Evolutionary conservation across 176 grass and related monocot species (phyloP), one percentile per base, ranked within the genome.

Genomic region (Aegilops umbellulata): DNA sequence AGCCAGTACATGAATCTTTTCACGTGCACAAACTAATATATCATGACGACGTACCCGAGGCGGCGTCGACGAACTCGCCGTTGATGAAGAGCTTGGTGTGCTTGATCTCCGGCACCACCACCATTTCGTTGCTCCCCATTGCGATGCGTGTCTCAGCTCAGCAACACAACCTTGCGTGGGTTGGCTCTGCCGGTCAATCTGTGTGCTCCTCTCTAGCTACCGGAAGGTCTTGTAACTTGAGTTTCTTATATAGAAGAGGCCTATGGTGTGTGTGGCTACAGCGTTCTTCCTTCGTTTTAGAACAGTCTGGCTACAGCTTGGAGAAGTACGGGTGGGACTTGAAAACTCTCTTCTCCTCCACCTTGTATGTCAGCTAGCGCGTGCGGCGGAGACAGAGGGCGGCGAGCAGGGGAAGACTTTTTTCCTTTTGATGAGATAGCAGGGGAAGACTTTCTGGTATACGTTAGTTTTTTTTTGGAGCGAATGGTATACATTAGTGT

Each of bases 31-130:
- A 8, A 8, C 15, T 74, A 46, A 74, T 26, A 14, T 7, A 22
- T 58, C 53, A 58, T 8, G 53, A 17, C 17, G 4, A 76, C 41
- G 35, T 80, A 98, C 95, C 96, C 20, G 96, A 95, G 66, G 87
- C 60, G 49, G 93, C 83, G 69, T 94, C 88, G 30, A 94, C 93
- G 90, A 98, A 95, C 53, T 91, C 73, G 90, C 93, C 96, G 86
- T 95, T 89, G 86, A 98, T 92, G 86, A 95, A 98, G 62, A 95
- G 91, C 93, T 95, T 90, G 76, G 96, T 95, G 90, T 92, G 94
- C 87, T 90, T 94, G 81, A 97, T 97, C 80, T 95, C 93, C 60
- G 92, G 95, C 65, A 93, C 77, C 82, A 76, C 44, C 73, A 84
- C 84, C 69, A 85, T 57, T 42, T 74, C 70, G 70, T 26, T 74